Evolutionary conservation across 768 basidiomycete genomes (phyloP), one percentile per base, ranked within the genome.

Genomic region (Mycena galericulata): DNA sequence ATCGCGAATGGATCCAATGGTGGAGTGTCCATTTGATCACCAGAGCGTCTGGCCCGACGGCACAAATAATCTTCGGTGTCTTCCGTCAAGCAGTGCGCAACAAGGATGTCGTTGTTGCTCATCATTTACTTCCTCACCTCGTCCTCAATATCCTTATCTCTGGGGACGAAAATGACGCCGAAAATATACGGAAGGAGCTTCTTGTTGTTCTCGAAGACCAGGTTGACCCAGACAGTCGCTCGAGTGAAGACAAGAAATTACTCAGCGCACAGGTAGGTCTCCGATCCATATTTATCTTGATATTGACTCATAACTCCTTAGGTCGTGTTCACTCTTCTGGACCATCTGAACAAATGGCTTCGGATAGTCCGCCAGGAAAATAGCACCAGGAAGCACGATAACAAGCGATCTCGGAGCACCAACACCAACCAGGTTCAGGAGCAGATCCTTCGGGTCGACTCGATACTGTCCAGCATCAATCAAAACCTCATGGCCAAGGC

Each of bases 81-180:
- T 94, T 98, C 75, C 87, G 89, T 26, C 88, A 90, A 14, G 90
- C 93, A 0, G 86, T 98, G 26, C 87, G 90, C 34, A 92, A 91
- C 75, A 94, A 94, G 71, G 98, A 99, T 78, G 96, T 96, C 14
- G 89, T 90, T n/a, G 92, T 99, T n/a, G 95, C 97, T 1, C 93
- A 91, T 73, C 90, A 94, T 75, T 81, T 99, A 30, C 86, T 99
- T 22, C 97, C 98, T 9, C 96, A 99, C 75, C 86, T 99, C 20
- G 91, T 98, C 4, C 81, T 99, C 50, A 93, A 95, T 71, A 87
- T 95, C 15, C 83, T 99, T 18, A 85, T 96, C 60, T 92, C 92
- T 10, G 95, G 93, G 0, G 78, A 85, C 27, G 88, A 90, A 0
- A 81, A 83, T 15, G 89, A 92, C 59, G 83, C 87, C 0, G 78